These are phyloP conservation scores for Fragaria iinumae DNA, from an alignment of 306 rosid species.

Conservation along the genomic window DNA sequence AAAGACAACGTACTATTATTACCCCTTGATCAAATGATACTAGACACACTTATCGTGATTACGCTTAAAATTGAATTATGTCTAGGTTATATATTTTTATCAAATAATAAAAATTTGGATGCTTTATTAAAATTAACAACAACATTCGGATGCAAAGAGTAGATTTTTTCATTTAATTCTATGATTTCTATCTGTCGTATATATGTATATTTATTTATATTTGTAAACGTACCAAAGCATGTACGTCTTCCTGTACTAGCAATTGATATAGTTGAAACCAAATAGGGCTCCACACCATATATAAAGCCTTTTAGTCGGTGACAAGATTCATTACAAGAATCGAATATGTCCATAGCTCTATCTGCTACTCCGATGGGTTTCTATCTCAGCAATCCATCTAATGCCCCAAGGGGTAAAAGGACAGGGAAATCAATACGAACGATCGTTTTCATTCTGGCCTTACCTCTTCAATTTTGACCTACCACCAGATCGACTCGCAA, in stretches of 20 bases:
- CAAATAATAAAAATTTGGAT: too few relatives aligned
- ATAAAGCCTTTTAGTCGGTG: background rate
- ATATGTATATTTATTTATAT: too few relatives aligned
- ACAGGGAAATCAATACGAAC: background rate
- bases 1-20: too few relatives aligned
- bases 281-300: constrained; percentile 1
- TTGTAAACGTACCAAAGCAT: background rate
- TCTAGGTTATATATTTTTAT: too few relatives aligned
- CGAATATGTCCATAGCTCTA: background rate
- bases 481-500: background rate
- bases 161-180: too few relatives aligned
- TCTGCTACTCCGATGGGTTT: background rate
- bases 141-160: too few relatives aligned
- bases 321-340: background rate
- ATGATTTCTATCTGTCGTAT: too few relatives aligned
- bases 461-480: background rate
- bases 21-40: too few relatives aligned
- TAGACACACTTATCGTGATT: too few relatives aligned
- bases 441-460: background rate
- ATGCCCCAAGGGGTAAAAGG: background rate
- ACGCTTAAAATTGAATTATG: too few relatives aligned
- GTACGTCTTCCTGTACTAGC: background rate
- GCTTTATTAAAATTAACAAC: too few relatives aligned
- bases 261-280: background rate
- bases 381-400: background rate